Conservation (phyloP, 352 stramenopile genomes). For the Phytophthora pisi region DNA sequence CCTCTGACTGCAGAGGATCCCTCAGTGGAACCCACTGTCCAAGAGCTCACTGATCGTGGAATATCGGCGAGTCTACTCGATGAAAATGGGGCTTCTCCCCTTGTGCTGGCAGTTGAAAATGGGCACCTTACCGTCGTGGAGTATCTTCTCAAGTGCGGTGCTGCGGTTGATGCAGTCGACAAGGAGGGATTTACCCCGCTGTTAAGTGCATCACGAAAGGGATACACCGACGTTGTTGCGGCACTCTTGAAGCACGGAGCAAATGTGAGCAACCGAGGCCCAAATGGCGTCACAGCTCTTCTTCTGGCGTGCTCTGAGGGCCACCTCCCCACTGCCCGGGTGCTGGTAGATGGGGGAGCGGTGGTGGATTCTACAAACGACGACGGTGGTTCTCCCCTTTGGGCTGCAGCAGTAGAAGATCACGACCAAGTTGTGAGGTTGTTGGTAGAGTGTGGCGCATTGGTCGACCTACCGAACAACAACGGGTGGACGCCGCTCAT, state of each 20-base stretch:
- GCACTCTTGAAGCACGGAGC: neutral
- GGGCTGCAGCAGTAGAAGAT: neutral
- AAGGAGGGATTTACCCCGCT: neutral
- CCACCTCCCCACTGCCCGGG: neutral
- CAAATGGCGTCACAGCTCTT: neutral
- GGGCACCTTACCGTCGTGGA: neutral
- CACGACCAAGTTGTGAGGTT: conserved; percentile 3
- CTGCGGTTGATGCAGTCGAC: neutral
- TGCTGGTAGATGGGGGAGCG: neutral
- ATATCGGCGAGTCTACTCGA: neutral
- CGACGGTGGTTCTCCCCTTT: neutral
- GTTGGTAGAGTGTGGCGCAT: neutral
- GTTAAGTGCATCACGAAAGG: neutral
- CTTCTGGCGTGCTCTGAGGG: neutral
- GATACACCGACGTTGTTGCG: neutral
- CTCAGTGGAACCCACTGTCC: neutral
- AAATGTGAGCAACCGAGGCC: neutral
- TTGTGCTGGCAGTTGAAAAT: neutral
- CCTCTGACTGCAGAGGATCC: neutral
- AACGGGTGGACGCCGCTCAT: conserved; percentile 2
- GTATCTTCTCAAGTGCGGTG: neutral
- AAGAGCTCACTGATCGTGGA: neutral
- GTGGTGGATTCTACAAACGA: neutral
- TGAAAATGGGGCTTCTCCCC: neutral
- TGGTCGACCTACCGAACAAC: neutral